Base-by-base conservation (phyloP, 768 basidiomycete species). In the Suillus clintonianus region DNA sequence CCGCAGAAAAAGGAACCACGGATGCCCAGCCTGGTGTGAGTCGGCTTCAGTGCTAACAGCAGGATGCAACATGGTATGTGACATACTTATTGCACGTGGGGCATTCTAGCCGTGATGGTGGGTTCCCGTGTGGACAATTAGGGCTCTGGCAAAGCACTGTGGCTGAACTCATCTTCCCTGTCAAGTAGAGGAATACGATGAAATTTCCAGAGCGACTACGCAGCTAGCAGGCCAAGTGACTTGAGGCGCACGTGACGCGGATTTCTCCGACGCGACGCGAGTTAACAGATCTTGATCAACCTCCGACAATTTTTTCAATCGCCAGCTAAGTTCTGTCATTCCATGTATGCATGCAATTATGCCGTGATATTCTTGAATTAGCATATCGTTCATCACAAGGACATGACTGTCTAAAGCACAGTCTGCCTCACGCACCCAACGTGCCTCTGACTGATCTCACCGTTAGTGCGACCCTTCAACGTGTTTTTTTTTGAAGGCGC, bases 11-110 rank as follows among this genome's bases (percentile, higher is more conserved):
- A 92, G 37, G 92, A 94, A 36, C 92, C 91, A 55, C 82, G 83
- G 66, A 95, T 89, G 59, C 90, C 91, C 39, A 94, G 81, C 74
- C 92, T 94, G 68, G 42, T 64, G 54, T 50, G 63, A 15, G 62
- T 71, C 58, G 60, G 66, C 69, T 61, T 66, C 57, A 67, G 50
- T 10, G 47, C 56, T 55, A 53, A 47, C 51, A 53, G 51, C 51
- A 53, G 51, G 51, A 53, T 53, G 51, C 51, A 10, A 45, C 62
- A 62, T 48, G n/a, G 43, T 45, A 36, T 13, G 39, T 37, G 58
- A 50, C 82, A 68, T 67, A 96, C 95, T 96, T 96, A 78, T 85
- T 89, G 79, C 96, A 98, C 8, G 93, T 93, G 1, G 96, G 96
- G 70, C 96, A 98, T 77, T 97, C 95, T 14, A 98, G 82, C 30